Evolutionary conservation across 805 yeast genomes (phyloP).

Genomic region (Blastobotrys attinorum): DNA sequence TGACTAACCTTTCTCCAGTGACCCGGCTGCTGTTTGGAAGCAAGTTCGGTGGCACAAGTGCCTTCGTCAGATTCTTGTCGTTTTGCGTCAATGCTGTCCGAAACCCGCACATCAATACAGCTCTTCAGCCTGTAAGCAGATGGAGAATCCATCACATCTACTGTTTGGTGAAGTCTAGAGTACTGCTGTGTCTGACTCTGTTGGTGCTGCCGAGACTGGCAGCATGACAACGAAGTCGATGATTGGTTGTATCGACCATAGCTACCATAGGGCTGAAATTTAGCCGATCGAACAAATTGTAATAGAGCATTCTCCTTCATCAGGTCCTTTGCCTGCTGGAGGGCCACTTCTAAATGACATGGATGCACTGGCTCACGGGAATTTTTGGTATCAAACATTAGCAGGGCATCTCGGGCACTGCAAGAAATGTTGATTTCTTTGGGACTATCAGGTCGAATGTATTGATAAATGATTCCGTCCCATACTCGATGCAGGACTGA

Average conservation of each 20-base stretch:
- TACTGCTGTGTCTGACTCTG: no score
- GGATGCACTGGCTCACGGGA: conserved; percentile 17
- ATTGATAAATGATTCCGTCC: conserved; percentile 23
- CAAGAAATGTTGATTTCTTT: conserved; percentile 27
- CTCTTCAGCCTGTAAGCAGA: no score
- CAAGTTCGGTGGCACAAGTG: no score
- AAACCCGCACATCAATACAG: no score
- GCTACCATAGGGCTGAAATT: background rate
- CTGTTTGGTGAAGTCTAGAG: no score
- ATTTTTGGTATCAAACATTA: conserved; percentile 3
- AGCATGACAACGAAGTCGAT: background rate
- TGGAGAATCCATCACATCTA: no score
- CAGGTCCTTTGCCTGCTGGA: conserved; percentile 20
- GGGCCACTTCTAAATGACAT: conserved; percentile 14
- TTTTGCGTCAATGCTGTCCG: no score
- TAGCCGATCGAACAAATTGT: conserved; percentile 16
- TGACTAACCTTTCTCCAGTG: background rate
- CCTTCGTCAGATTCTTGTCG: no score
- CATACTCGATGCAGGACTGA: conserved; percentile 13
- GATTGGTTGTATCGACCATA: background rate
- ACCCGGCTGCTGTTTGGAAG: background rate
- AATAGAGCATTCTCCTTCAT: conserved; percentile 25
- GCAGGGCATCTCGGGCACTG: conserved; percentile 20
- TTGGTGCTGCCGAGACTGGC: no score
- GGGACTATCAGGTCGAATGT: conserved; percentile 20